Base-by-base conservation (phyloP, 768 basidiomycete genomes). In the Auricularia auricula-judae region DNA sequence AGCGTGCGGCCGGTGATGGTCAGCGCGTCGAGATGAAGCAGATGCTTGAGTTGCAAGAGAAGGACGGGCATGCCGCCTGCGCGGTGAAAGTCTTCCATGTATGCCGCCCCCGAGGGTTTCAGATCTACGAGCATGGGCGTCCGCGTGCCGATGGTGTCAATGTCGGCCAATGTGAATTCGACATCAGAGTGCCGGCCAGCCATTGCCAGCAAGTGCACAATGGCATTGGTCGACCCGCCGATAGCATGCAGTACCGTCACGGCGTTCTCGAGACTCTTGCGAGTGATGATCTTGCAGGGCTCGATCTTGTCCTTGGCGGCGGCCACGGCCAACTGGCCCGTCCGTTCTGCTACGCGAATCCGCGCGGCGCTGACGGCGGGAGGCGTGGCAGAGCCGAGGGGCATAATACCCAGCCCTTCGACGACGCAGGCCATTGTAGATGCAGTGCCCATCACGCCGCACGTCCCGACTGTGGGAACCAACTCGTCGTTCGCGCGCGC, bases 351-450 rank as follows among this genome's bases (percentile, higher is more conserved):
- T 4, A 71, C 59, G 33, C 70, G 67, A 10, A 70, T 63, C 56
- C 71, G 67, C 21, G 69, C 68, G 56, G 68, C 66, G 2, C 65
- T 66, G 39, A 69, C 68, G 3, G 71, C 71, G 4, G 71, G 71
- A 3, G 71, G 63, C 42, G 66, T 67, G 23, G 71, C 69, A 51
- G 68, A 69, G 12, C 71, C 71, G 8, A 72, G 62, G 2, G 71
- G 71, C 16, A 63, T 63, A 51, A 72, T 66, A 34, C 71, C 71
- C 21, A 72, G 64, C 7, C 68, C 71, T 64, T 72, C 71, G 12
- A 66, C 66, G 51, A 72, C 43, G 61, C 71, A 72, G 3, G 71
- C 71, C 71, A 72, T 72, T 7, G 71, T 72, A 3, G 71, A 72
- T 7, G 71, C 71, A 14, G 67, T 68, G 7, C 69, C 70, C 70